phyloP scores from a whole-genome alignment of 495 filamentous ascomycete genomes.

The Daldinia bambusicola region DNA sequence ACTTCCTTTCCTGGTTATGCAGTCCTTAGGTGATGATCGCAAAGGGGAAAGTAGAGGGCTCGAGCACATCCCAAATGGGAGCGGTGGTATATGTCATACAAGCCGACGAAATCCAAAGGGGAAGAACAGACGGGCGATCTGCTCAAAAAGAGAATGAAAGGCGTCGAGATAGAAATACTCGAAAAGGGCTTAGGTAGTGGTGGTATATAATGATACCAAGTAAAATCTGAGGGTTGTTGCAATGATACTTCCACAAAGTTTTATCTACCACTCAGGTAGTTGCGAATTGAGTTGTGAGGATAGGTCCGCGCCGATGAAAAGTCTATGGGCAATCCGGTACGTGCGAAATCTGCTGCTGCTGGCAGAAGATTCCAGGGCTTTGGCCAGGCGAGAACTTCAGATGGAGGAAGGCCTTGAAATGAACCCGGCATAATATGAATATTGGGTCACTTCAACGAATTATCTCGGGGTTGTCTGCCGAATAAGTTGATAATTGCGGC shows the following conservation, averaged over 20 bases:
- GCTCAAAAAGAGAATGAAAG: conserved; percentile 18
- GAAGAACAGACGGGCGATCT: conserved; percentile 33
- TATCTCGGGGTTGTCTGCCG: conserved; percentile 30
- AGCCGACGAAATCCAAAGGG: conserved; percentile 42
- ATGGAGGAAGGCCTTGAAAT: conserved; percentile 18
- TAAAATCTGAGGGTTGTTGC: conserved; percentile 42
- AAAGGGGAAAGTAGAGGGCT: conserved; percentile 43
- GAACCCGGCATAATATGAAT: conserved; percentile 24
- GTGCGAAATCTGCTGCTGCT: conserved; percentile 26
- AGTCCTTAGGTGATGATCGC: conserved; percentile 34
- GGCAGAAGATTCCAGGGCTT: conserved; percentile 11
- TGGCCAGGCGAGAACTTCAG: conserved; percentile 19
- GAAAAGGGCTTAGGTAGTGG: conserved; percentile 40
- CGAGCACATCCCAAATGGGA: conserved; percentile 43
- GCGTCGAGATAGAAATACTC: conserved; percentile 4
- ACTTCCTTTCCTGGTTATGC: conserved; percentile 37
- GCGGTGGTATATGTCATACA: conserved; percentile 26
- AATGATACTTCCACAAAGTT: conserved; percentile 32
- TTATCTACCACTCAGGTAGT: conserved; percentile 41
- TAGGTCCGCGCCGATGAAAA: conserved; percentile 40
- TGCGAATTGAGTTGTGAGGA: conserved; percentile 27
- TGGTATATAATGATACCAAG: conserved; percentile 32
- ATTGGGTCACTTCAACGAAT: conserved; percentile 1
- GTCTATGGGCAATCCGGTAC: conserved; percentile 40
- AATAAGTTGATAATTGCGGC: conserved; percentile 34